Evolutionary conservation across 768 basidiomycete genomes (phyloP).

Genomic region (Pulveroboletus sp.): DNA sequence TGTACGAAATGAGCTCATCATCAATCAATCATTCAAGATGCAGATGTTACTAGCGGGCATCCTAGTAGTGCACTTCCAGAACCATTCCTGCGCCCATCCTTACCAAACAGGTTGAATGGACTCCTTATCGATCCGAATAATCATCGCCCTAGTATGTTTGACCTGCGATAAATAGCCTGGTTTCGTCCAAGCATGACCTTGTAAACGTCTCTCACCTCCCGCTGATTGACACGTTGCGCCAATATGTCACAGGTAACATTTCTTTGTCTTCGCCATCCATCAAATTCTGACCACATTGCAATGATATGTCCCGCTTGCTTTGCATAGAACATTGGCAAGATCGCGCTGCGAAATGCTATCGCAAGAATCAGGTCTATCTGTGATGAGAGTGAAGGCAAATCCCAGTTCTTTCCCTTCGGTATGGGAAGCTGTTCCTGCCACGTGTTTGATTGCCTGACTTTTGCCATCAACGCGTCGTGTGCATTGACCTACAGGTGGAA

Average conservation of each 20-base stretch:
- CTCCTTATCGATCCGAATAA: not conserved
- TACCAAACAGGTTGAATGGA: not conserved
- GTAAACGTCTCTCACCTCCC: not conserved
- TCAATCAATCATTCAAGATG: no score
- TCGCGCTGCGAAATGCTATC: slow-evolving; percentile 1
- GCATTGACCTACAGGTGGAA: slow-evolving; percentile 14
- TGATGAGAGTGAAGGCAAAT: not conserved
- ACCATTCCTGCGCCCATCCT: not conserved
- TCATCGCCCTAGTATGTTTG: not conserved
- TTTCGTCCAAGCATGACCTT: not conserved
- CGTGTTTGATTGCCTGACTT: not conserved
- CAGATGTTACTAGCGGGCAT: no score
- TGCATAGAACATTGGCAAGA: not conserved
- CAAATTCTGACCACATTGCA: not conserved
- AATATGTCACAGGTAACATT: not conserved
- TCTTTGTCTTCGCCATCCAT: not conserved
- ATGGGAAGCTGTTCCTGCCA: not conserved
- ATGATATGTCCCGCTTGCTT: not conserved
- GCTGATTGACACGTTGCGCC: not conserved
- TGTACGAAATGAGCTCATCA: no score
- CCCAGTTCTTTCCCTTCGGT: slow-evolving; percentile 11
- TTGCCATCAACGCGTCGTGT: no score
- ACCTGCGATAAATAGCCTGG: not conserved
- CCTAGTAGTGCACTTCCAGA: no score
- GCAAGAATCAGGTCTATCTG: slow-evolving; percentile 2